Base-by-base conservation (phyloP, 2,329 filamentous ascomycete species). In the Aspergillus candidus region DNA sequence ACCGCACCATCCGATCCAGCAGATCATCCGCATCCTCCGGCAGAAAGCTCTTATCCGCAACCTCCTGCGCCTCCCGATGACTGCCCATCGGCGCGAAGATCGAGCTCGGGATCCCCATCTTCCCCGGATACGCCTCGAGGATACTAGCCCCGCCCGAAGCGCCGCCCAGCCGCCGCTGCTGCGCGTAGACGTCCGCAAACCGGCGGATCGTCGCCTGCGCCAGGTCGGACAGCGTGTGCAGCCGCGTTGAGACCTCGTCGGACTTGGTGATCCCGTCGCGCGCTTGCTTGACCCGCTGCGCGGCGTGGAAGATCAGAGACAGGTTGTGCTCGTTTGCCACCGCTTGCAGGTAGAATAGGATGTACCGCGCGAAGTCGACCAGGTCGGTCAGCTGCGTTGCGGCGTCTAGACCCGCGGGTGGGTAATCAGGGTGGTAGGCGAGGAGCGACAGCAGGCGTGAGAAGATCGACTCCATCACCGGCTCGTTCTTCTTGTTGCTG, bases 391-490 rank as follows among this genome's bases (percentile, higher is more conserved):
- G 64, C 48, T 78, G 81, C 54, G 63, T 69, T 3, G 61, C 55
- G 35, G 66, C 58, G 8, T 64, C 63, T 13, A 65, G 36, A 15
- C 63, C 59, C 11, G 63, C 57, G 4, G 66, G 58, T 12, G 70
- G 70, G 45, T 91, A 96, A 64, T 98, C 93, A 1, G 90, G 90
- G 63, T 98, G 93, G 62, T 97, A 91, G 4, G 91, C 90, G 35
- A 98, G 76, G 35, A 98, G 72, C 38, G 89, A 93, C 41, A 98
- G 74, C 30, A 97, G 77, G 7, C 93, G 82, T 18, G 86, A 82
- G 61, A 97, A 86, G 11, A 84, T 78, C 15, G 82, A 79, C 66
- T 97, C 91, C 72, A 98, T 80, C 6, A 85, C 76, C 8, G 76
- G 75, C 76, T 73, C 44, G 69, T 48, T 59, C 47, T 60, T 59